Conservation (phyloP, 495 filamentous ascomycete species). For the Neurospora pannonica region DNA sequence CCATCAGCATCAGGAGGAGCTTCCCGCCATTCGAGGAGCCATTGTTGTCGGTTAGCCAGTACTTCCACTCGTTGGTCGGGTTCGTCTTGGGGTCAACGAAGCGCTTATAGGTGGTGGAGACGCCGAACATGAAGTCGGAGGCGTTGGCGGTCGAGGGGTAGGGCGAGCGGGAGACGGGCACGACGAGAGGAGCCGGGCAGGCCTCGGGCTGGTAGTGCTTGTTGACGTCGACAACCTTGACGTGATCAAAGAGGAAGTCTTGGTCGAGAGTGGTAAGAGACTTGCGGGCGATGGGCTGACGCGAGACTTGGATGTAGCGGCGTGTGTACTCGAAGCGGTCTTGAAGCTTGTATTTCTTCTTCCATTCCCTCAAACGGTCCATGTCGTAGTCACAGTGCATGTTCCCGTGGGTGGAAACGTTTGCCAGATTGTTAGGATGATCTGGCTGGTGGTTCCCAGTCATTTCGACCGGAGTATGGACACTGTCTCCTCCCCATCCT, state of each 20-base stretch:
- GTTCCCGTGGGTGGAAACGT: conserved; percentile 6
- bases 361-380: conserved; percentile 28
- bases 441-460: conserved; percentile 4
- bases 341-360: conserved; percentile 35
- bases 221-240: conserved; percentile 35
- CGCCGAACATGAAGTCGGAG: conserved; percentile 44
- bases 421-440: conserved; percentile 4
- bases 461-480: neutral
- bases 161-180: conserved; percentile 36
- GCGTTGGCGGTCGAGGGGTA: conserved; percentile 36
- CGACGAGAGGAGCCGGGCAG: conserved; percentile 38
- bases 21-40: conserved; percentile 42
- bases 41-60: conserved; percentile 39
- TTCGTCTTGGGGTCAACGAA: conserved; percentile 33
- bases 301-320: conserved; percentile 38
- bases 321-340: conserved; percentile 43
- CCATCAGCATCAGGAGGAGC: conserved; percentile 33
- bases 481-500: conserved; percentile 1
- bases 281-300: conserved; percentile 32
- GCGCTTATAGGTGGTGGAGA: conserved; percentile 38
- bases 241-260: conserved; percentile 31
- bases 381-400: conserved; percentile 40
- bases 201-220: conserved; percentile 29
- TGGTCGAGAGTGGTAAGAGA: conserved; percentile 38
- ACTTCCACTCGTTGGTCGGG: conserved; percentile 38